Base-by-base conservation (phyloP, 441 rosid species). In the Flueggea neowawraea region DNA sequence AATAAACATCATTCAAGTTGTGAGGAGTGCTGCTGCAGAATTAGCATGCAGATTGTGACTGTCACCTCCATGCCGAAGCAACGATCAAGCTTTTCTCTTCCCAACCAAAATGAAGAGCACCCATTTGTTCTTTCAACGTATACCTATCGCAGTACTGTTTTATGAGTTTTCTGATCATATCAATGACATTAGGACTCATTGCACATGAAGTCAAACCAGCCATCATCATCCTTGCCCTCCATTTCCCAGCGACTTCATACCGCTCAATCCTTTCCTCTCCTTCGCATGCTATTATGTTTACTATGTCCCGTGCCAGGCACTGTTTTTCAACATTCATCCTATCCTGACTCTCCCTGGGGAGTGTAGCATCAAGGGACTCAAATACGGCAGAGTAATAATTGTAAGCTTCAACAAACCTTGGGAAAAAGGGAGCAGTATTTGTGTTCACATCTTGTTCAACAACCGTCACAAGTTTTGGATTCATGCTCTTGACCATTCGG, bases 161-260 rank as follows among this genome's bases (percentile, higher is more conserved):
- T 61, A 88, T 84, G 54, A 82, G 80, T 15, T 70, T 82, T 65
- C 63, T 74, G 33, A 91, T 80, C 57, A 52, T 79, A 62, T 74
- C 83, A 0, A 62, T 75, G 54, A 95, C 90, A 47, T 66, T 67
- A 22, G 74, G 52, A 63, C 89, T 79, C 84, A 95, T 81, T 32
- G 90, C 75, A 58, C 78, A 74, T 12, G 96, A 68, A 45, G 55
- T 72, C 70, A 95, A 95, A 45, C 97, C 98, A 0, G 99, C 98
- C 99, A 95, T 95, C 72, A 11, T 83, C 98, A 95, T 91, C 73
- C 99, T 88, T 7, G 95, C 95, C 60, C 97, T 82, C 99, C 99
- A 95, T 74, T 95, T 95, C 54, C 98, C 96, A 0, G 99, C 98
- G 61, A 81, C 90, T 63, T 95, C 99, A 4, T 85, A 95, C 15